Evolutionary conservation across 116 monocot genomes (phyloP), one percentile per base, ranked within the genome.

Genomic region (Posidonia oceanica): DNA sequence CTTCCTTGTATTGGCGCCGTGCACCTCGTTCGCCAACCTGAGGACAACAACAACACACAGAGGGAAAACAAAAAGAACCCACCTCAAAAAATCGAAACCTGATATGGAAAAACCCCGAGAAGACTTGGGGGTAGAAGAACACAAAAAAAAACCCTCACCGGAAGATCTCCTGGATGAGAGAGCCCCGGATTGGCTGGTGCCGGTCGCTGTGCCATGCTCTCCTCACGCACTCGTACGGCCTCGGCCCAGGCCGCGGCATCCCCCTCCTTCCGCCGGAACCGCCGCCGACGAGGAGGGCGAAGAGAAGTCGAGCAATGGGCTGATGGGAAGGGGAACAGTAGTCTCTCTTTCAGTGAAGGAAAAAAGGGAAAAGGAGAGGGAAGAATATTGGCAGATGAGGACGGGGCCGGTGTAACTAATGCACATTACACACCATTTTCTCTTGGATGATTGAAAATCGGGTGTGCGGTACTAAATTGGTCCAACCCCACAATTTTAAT

Each of bases 201-300:
- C 91, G 83, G 54, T 94, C 94, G 70, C 90, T 94, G 82, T 94
- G 94, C 94, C 94, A 94, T 5, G 91, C 94, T 37, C 94, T 59
- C 66, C 91, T 71, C 13, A 94, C 90, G 65, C 94, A 94, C 84
- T 94, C 94, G 72, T 94, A 94, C 12, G 91, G 90, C 65, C 94
- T 78, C 29, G 94, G 90, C 54, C 90, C 93, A 0, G 93, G 93
- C 40, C 69, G 52, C 39, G 76, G 76, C 70, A 69, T 61, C 61
- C 18, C 52, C 48, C 42, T 8, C 42, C 42, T 8, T 1, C 5
- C 48, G 48, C 36, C 22, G 11, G 12, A 61, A 3, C 61, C 61
- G 36, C 36, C 4, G 36, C 36, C 36, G 3, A 36, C 21, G 14
- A 21, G 36, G 2, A 61, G 23, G 14, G 36, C 14, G 11, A 61